Evolutionary conservation across 2,329 filamentous ascomycete genomes (phyloP).

Genomic region (Ascosphaera apis): DNA sequence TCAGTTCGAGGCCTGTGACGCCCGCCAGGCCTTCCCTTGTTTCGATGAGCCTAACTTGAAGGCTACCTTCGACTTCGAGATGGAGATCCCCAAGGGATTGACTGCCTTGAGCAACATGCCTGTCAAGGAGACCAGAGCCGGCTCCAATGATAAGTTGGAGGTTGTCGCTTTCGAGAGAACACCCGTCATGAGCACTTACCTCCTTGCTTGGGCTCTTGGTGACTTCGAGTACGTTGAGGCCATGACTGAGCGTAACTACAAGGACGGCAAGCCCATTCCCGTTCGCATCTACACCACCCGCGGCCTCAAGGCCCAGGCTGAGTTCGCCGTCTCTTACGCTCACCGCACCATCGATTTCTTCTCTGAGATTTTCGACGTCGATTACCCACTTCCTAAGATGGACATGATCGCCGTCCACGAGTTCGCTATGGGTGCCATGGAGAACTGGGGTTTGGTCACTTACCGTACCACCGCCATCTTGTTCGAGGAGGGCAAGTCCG

Average conservation of each 20-base stretch:
- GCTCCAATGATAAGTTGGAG: constrained; percentile 41
- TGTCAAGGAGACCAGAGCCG: constrained; percentile 46
- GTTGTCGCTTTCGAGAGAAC: constrained; percentile 59
- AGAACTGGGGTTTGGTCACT: constrained; percentile 92
- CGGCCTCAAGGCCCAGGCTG: constrained; percentile 81
- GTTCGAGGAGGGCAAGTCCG: constrained; percentile 84
- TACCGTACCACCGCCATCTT: constrained; percentile 88
- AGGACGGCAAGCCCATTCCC: constrained; percentile 64
- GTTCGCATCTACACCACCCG: constrained; percentile 90
- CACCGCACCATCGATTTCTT: constrained; percentile 91
- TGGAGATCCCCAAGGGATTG: constrained; percentile 75
- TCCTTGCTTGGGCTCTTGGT: constrained; percentile 81
- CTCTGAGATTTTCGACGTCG: constrained; percentile 77
- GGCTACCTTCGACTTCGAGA: constrained; percentile 79
- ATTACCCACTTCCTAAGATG: constrained; percentile 81
- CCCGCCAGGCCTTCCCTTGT: constrained; percentile 83
- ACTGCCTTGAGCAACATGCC: constrained; percentile 92
- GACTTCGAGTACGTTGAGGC: constrained; percentile 95
- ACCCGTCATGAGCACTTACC: constrained; percentile 69
- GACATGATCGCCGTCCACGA: constrained; percentile 82
- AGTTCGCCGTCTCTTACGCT: constrained; percentile 72
- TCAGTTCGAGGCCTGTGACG: constrained; percentile 93
- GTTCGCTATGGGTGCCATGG: constrained; percentile 63
- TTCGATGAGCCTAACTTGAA: constrained; percentile 97
- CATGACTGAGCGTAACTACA: constrained; percentile 66